Evolutionary conservation across 2,329 filamentous ascomycete species (phyloP).

Genomic region (Fusarium kyushuense): DNA sequence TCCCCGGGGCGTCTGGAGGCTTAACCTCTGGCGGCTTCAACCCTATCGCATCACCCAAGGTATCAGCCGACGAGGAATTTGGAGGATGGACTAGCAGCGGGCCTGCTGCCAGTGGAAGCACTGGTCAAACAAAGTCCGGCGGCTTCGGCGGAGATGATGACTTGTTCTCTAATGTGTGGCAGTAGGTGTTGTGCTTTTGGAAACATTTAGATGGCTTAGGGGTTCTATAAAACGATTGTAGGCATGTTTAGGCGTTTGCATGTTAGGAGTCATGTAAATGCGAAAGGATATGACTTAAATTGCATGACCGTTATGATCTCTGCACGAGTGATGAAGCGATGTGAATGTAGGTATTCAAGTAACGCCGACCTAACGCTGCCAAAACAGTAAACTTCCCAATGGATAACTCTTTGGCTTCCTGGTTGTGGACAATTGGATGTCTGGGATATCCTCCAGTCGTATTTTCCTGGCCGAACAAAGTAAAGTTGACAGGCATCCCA

Average conservation of each 20-base stretch:
- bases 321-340: conserved; percentile 15
- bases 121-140: conserved; percentile 62
- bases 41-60: conserved; percentile 67
- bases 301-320: conserved; percentile 25
- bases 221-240: conserved; percentile 46
- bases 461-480: neutral
- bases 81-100: conserved; percentile 89
- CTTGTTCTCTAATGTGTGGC: conserved; percentile 96
- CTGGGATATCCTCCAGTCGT: neutral
- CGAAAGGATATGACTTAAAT: conserved; percentile 39
- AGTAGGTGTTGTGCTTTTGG: conserved; percentile 60
- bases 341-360: conserved; percentile 40
- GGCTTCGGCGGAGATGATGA: conserved; percentile 80
- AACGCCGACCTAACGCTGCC: conserved; percentile 39
- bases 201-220: conserved; percentile 29
- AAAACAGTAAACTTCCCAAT: conserved; percentile 27
- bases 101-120: conserved; percentile 55
- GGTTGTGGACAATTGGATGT: conserved; percentile 3
- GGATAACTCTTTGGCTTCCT: conserved; percentile 14
- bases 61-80: conserved; percentile 93
- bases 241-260: conserved; percentile 53
- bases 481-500: neutral
- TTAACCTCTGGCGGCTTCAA: conserved; percentile 69
- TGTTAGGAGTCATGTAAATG: conserved; percentile 52
- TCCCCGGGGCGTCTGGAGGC: conserved; percentile 64